A percentile compares a stretch with the other conserved stretches of the same genome.
phyloP scores from a whole-genome alignment of 345 rosid genomes.

The Capsella bursapastoris region DNA sequence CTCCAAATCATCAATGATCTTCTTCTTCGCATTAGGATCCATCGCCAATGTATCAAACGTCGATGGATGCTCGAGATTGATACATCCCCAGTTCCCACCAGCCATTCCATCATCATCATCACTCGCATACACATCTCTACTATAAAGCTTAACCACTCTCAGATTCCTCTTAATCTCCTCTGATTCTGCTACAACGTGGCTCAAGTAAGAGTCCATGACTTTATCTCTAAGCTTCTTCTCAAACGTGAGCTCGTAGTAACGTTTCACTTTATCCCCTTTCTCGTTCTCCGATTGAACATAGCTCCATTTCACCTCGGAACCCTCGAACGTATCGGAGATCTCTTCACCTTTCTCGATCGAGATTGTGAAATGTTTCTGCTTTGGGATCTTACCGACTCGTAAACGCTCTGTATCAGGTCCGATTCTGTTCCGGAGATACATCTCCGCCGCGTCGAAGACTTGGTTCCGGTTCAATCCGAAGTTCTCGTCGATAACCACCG shows the following conservation, averaged over 20 bases:
- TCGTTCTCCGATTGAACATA: constrained; percentile 35
- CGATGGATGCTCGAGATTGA: constrained; percentile 58
- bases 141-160: constrained; percentile 53
- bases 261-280: constrained; percentile 24
- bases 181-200: constrained; percentile 38
- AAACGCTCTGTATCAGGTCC: constrained; percentile 48
- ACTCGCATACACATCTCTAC: constrained; percentile 31
- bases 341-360: constrained; percentile 50
- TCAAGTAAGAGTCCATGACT: constrained; percentile 43
- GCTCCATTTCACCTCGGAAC: constrained; percentile 44
- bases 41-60: constrained; percentile 58
- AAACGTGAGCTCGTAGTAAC: constrained; percentile 49
- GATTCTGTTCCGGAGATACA: constrained; percentile 55
- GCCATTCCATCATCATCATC: constrained; percentile 37
- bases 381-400: constrained; percentile 47
- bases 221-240: constrained; percentile 48
- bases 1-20: constrained; percentile 52
- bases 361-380: constrained; percentile 43
- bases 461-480: constrained; percentile 46
- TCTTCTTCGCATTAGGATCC: constrained; percentile 49
- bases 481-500: constrained; percentile 47
- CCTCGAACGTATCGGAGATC: constrained; percentile 44
- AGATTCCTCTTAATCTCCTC: constrained; percentile 45
- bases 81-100: constrained; percentile 49
- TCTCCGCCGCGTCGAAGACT: constrained; percentile 54